Percentiles rank a stretch among this genome's conserved stretches.
These are phyloP conservation scores for Ploettnerulaceae sp. DNA, from an alignment of 2,329 filamentous ascomycete species.

Conservation along the genomic window DNA sequence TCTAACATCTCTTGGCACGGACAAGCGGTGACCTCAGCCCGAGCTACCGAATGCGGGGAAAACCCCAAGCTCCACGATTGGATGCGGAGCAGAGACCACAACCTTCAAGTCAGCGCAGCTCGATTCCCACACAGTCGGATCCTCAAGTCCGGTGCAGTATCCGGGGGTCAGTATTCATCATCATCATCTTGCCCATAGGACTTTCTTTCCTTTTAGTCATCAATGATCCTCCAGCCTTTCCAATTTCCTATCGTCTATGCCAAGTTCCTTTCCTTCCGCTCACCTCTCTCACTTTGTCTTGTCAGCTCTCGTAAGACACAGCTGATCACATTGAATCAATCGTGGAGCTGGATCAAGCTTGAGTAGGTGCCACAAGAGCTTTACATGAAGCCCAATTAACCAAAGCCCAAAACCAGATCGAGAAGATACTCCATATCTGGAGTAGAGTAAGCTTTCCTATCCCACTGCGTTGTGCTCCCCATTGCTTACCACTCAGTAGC, in stretches of 20 bases:
- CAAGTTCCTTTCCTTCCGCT: neutral
- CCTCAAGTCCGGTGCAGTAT: neutral
- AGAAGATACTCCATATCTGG: neutral
- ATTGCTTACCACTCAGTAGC: neutral
- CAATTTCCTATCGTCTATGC: constrained; percentile 1
- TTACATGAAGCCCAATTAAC: neutral
- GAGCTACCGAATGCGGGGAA: neutral
- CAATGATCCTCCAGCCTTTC: neutral
- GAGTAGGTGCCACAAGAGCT: constrained; percentile 3
- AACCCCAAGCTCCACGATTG: neutral
- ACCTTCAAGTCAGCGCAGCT: too few relatives aligned
- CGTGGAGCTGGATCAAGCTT: neutral
- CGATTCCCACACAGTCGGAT: too few relatives aligned
- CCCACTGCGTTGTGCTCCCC: neutral
- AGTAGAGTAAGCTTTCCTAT: neutral
- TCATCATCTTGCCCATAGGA: too few relatives aligned
- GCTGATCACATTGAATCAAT: neutral
- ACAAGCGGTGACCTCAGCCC: neutral
- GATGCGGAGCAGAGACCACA: too few relatives aligned
- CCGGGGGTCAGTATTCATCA: neutral
- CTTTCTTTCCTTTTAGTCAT: neutral
- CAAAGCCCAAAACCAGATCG: too few relatives aligned
- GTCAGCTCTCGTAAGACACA: too few relatives aligned
- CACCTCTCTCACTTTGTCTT: constrained; percentile 1
- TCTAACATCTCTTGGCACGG: neutral